phyloP scores from a whole-genome alignment of 2,329 filamentous ascomycete species.

The Cordyceps cicadae region DNA sequence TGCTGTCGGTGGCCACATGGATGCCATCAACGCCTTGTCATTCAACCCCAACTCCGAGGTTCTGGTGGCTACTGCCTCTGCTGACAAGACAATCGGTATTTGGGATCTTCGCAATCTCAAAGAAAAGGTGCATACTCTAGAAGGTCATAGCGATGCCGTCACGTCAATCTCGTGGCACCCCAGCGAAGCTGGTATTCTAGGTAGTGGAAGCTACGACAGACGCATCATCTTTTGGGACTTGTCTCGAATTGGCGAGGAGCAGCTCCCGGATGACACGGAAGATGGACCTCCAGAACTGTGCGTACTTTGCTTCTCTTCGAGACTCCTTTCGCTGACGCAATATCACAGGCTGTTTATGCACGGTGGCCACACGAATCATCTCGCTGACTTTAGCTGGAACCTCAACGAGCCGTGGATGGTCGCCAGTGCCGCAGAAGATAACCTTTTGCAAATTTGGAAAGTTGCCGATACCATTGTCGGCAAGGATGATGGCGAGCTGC shows the following conservation, averaged over 20 bases:
- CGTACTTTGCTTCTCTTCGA: constrained; percentile 27
- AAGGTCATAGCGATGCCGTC: constrained; percentile 82
- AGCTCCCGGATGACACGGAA: constrained; percentile 87
- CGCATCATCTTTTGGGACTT: constrained; percentile 96
- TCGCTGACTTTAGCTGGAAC: constrained; percentile 98
- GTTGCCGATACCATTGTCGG: constrained; percentile 74
- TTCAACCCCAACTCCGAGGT: constrained; percentile 92
- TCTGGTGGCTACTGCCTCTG: constrained; percentile 84
- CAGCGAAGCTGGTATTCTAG: constrained; percentile 76
- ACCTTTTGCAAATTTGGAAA: constrained; percentile 91
- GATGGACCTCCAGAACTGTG: constrained; percentile 92
- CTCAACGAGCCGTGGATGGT: constrained; percentile 94
- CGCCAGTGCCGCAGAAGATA: constrained; percentile 92
- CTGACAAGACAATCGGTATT: constrained; percentile 87
- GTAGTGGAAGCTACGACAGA: constrained; percentile 85
- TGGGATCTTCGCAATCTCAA: constrained; percentile 93
- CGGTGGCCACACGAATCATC: constrained; percentile 91
- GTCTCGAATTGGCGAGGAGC: constrained; percentile 84
- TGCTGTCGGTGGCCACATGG: constrained; percentile 67
- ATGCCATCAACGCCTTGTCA: constrained; percentile 91
- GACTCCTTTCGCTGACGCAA: not conserved
- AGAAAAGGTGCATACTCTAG: constrained; percentile 79
- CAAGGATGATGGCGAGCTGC: constrained; percentile 66
- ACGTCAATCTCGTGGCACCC: constrained; percentile 95
- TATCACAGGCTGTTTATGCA: constrained; percentile 81